A percentile compares a stretch with the other conserved stretches of the same genome.
Conservation (phyloP, 2,329 filamentous ascomycete species). For the Sporothrix humicola region DNA sequence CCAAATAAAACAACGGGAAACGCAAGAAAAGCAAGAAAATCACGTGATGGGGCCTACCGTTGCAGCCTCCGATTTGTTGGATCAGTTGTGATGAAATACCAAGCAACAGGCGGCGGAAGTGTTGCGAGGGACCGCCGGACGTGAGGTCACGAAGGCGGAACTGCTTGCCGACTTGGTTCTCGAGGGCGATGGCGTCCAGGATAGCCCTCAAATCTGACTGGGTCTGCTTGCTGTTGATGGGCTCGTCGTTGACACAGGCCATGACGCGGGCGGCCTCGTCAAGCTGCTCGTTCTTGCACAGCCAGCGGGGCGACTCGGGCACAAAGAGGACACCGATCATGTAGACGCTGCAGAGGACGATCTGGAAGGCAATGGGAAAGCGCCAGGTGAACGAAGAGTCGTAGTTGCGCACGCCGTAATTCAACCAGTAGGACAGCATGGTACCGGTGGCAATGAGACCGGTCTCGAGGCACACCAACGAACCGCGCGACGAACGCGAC, state of each 20-base stretch:
- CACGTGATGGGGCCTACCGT: too few species aligned
- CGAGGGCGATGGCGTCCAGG: too few species aligned
- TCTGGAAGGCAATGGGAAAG: slow-evolving; percentile 58
- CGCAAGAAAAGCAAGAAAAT: too few species aligned
- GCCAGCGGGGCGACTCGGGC: slow-evolving; percentile 51
- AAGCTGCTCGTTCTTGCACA: slow-evolving; percentile 46
- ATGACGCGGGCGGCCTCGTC: slow-evolving; percentile 48
- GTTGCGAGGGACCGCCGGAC: too few species aligned
- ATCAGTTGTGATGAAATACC: too few species aligned
- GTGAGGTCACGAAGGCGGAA: too few species aligned
- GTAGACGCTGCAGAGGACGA: slow-evolving; percentile 29
- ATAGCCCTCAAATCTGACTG: slow-evolving; percentile 47
- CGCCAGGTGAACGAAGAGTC: slow-evolving; percentile 56
- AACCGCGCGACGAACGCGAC: slow-evolving; percentile 41
- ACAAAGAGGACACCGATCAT: slow-evolving; percentile 47
- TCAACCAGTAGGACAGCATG: slow-evolving; percentile 54
- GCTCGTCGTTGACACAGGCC: slow-evolving; percentile 45
- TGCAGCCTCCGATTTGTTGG: too few species aligned
- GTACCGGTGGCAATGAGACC: slow-evolving; percentile 53
- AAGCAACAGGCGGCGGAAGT: too few species aligned
- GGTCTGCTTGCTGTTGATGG: slow-evolving; percentile 62
- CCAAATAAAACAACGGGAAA: too few species aligned
- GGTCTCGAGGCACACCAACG: slow-evolving; percentile 54
- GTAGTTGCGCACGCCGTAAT: slow-evolving; percentile 45
- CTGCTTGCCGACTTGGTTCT: too few species aligned